phyloP scores from a whole-genome alignment of 306 rosid genomes.

The Amphicarpaea edgeworthii region DNA sequence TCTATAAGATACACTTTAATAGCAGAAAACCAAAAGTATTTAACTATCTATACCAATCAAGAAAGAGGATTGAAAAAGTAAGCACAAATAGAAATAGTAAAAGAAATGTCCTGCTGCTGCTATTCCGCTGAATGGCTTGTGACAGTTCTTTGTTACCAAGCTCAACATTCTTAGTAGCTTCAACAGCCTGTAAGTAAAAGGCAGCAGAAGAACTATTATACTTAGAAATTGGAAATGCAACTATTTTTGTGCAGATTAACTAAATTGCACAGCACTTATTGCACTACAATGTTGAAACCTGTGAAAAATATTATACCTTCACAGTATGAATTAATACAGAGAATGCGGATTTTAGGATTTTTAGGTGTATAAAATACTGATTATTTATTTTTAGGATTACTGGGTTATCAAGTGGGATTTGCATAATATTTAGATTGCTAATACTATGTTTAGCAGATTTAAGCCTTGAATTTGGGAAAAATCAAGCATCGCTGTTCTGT shows the following conservation, averaged over 20 bases:
- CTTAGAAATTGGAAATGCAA: background rate
- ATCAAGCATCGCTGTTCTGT: slow-evolving; percentile 23
- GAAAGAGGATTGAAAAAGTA: slow-evolving; percentile 84
- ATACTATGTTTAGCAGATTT: background rate
- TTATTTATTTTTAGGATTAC: background rate
- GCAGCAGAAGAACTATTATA: slow-evolving; percentile 27
- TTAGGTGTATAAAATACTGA: background rate
- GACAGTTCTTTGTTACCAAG: slow-evolving; percentile 94
- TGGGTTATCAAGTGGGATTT: slow-evolving; percentile 9
- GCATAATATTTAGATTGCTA: background rate
- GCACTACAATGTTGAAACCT: background rate
- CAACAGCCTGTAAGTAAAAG: slow-evolving; percentile 82
- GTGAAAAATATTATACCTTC: slow-evolving; percentile 10
- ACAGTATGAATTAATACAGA: background rate
- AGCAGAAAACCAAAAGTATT: slow-evolving; percentile 39
- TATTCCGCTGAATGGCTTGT: slow-evolving; percentile 86
- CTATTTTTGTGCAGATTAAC: background rate
- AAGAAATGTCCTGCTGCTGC: slow-evolving; percentile 93
- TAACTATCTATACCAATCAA: slow-evolving; percentile 95
- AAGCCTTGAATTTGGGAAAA: slow-evolving; percentile 16
- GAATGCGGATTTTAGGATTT: background rate
- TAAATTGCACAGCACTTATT: background rate
- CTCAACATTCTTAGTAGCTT: slow-evolving; percentile 89
- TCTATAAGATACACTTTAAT: slow-evolving; percentile 15
- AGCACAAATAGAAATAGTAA: slow-evolving; percentile 85